Percentiles rank a stretch among this genome's conserved stretches.
Evolutionary conservation across 1,284 basidiomycete genomes (phyloP).

Genomic region (Cutaneotrichosporon sp.): DNA sequence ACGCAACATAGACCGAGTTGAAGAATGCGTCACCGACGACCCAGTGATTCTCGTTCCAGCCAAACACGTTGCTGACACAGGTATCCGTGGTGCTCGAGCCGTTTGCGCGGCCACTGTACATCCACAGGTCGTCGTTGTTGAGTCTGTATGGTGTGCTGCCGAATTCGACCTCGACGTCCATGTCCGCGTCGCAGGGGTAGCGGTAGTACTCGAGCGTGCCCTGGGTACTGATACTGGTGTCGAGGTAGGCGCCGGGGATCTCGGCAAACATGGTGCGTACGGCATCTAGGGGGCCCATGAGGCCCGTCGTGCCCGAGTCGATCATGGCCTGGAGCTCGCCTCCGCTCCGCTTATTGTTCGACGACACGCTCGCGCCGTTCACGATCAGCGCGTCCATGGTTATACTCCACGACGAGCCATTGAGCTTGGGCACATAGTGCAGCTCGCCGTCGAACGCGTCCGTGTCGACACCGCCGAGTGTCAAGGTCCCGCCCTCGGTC

Average conservation of each 20-base stretch:
- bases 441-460: constrained; percentile 71
- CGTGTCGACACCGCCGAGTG: constrained; percentile 56
- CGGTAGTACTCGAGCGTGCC: constrained; percentile 64
- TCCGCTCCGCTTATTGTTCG: too few relatives aligned
- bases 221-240: constrained; percentile 63
- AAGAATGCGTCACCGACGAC: constrained; percentile 44
- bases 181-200: constrained; percentile 63
- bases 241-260: constrained; percentile 54
- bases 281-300: constrained; percentile 64
- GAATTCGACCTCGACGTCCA: constrained; percentile 66
- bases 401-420: constrained; percentile 41
- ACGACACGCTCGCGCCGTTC: constrained; percentile 18
- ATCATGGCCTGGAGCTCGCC: constrained; percentile 38
- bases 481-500: constrained; percentile 66
- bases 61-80: not conserved
- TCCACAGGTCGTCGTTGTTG: not conserved
- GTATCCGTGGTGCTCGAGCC: not conserved
- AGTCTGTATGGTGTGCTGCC: constrained; percentile 43
- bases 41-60: not conserved
- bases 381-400: constrained; percentile 42
- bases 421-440: constrained; percentile 58
- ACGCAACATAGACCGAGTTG: constrained; percentile 88
- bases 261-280: constrained; percentile 53
- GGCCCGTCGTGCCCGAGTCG: constrained; percentile 77
- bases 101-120: not conserved